A percentile compares a stretch with the other conserved stretches of the same genome.
phyloP scores from a whole-genome alignment of 2,329 filamentous ascomycete genomes.

The Aspergillus puulaauensis region DNA sequence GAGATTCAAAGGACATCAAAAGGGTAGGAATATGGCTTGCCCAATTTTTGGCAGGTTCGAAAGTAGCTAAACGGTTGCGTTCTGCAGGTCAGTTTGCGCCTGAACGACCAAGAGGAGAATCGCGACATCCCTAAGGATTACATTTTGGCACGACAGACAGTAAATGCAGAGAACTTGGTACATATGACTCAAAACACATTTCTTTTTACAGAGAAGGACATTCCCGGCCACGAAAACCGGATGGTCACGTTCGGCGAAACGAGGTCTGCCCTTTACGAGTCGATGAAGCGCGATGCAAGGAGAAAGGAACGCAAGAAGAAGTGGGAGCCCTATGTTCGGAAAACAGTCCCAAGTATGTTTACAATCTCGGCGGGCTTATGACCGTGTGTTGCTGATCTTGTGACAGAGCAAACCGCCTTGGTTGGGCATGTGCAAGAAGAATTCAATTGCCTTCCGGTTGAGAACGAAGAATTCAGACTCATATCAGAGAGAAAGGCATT shows the following conservation, averaged over 20 bases:
- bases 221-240: conserved; percentile 68
- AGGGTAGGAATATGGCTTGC: conserved; percentile 33
- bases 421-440: conserved; percentile 73
- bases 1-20: conserved; percentile 54
- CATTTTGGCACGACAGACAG: conserved; percentile 68
- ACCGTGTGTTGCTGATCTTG: conserved; percentile 6
- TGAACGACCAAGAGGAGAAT: conserved; percentile 68
- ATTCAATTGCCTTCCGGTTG: conserved; percentile 70
- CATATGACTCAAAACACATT: conserved; percentile 74
- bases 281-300: conserved; percentile 45
- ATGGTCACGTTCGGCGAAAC: conserved; percentile 43
- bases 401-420: conserved; percentile 72
- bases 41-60: background rate
- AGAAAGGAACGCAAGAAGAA: conserved; percentile 52
- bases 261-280: conserved; percentile 48
- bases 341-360: conserved; percentile 69
- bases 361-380: background rate
- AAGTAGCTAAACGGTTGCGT: conserved; percentile 17
- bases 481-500: conserved; percentile 61
- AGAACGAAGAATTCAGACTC: conserved; percentile 67
- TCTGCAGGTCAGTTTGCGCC: conserved; percentile 65
- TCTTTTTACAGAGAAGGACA: conserved; percentile 89
- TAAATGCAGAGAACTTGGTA: conserved; percentile 42
- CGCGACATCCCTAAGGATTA: conserved; percentile 84
- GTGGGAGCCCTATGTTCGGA: conserved; percentile 57